Conservation (phyloP, 495 filamentous ascomycete species). For the Neurospora hispaniola region DNA sequence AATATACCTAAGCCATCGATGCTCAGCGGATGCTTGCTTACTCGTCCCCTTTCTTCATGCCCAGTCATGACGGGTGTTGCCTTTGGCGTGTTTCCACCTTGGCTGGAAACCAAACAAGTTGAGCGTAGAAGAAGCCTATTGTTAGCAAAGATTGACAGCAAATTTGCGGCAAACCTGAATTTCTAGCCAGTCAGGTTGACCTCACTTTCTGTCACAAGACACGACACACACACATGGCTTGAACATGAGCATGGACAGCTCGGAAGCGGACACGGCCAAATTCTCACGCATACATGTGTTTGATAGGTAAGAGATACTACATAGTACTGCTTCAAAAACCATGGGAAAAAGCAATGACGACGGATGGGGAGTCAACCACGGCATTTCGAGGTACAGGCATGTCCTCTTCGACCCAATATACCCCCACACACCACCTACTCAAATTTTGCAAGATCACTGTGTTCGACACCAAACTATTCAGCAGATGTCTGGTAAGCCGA, state of each 20-base stretch:
- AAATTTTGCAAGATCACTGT: not conserved
- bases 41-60: not conserved
- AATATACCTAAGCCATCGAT: not conserved
- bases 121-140: not conserved
- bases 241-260: not conserved
- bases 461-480: not conserved
- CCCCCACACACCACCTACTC: not conserved
- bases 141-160: not conserved
- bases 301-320: not conserved
- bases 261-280: not conserved
- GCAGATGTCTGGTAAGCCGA: not conserved
- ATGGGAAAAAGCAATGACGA: not conserved
- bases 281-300: not conserved
- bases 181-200: not conserved
- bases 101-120: not conserved
- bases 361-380: not conserved
- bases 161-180: not conserved
- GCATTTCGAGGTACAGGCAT: not conserved
- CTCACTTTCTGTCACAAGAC: not conserved
- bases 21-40: not conserved
- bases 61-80: not conserved
- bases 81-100: not conserved
- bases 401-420: not conserved
- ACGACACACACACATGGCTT: not conserved
- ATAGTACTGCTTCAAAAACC: not conserved